These are phyloP conservation scores for Thermomucor indicae-seudaticae DNA, from an alignment of 371 early-diverging fungal genomes.

Conservation along the genomic window DNA sequence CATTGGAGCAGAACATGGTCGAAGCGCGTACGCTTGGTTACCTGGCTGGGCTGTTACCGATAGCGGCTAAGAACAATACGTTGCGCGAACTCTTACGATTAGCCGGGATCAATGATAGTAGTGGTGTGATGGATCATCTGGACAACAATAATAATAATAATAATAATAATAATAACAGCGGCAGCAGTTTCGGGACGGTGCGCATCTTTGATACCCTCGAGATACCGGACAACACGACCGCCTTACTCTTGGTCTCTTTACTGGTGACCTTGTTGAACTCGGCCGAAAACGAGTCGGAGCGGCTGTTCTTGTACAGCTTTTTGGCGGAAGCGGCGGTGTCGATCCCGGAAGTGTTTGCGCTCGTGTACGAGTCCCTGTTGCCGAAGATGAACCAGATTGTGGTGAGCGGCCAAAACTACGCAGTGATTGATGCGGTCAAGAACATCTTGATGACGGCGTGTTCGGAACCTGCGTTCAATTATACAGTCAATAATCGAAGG, in stretches of 20 bases:
- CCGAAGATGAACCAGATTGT: constrained; percentile 78
- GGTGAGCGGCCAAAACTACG: constrained; percentile 63
- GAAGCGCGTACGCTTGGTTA: constrained; percentile 69
- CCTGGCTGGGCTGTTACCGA: constrained; percentile 70
- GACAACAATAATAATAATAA: too few species aligned
- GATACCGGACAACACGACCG: constrained; percentile 67
- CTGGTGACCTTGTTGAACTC: constrained; percentile 79
- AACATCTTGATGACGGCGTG: constrained; percentile 71
- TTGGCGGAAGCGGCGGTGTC: constrained; percentile 74
- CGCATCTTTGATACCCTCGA: constrained; percentile 65
- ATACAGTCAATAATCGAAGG: constrained; percentile 32
- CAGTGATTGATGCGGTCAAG: constrained; percentile 71
- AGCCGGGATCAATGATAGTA: constrained; percentile 53
- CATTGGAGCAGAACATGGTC: constrained; percentile 46
- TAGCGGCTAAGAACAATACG: constrained; percentile 59
- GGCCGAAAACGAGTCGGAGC: constrained; percentile 81
- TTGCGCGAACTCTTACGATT: constrained; percentile 59
- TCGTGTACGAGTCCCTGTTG: constrained; percentile 74
- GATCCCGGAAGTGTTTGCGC: constrained; percentile 71
- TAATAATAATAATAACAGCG: too few species aligned
- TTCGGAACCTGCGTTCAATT: constrained; percentile 52
- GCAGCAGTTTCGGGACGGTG: constrained; percentile 43
- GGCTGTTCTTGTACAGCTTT: constrained; percentile 77
- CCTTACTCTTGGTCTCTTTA: constrained; percentile 71
- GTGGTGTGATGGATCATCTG: constrained; percentile 49